Percentiles rank a stretch among this genome's conserved stretches.
Conservation (phyloP, 306 rosid genomes). For the Vigna mungo region DNA sequence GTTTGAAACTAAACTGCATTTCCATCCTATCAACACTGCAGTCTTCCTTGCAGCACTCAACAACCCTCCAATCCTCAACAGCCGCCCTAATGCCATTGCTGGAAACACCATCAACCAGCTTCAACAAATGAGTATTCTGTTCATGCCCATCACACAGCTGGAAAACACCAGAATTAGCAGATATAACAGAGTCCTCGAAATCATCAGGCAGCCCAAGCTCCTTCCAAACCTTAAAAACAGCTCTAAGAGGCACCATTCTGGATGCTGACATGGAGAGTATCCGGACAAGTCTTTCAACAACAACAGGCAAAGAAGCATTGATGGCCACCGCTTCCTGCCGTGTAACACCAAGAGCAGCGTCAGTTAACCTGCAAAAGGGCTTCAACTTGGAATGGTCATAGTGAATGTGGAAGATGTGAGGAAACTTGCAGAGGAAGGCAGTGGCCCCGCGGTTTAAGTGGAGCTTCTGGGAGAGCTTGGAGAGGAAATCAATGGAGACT, state of each 20-base stretch:
- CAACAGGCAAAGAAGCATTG: constrained; percentile 62
- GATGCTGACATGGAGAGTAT: constrained; percentile 78
- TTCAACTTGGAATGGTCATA: constrained; percentile 69
- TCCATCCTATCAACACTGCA: constrained; percentile 62
- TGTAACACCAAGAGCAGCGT: constrained; percentile 59
- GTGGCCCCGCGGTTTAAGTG: constrained; percentile 83
- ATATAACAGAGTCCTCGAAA: constrained; percentile 81
- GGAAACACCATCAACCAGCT: constrained; percentile 58
- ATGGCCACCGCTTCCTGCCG: constrained; percentile 67
- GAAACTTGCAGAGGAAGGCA: constrained; percentile 79
- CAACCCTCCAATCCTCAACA: constrained; percentile 88
- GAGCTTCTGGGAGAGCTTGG: constrained; percentile 81
- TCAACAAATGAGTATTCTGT: constrained; percentile 77
- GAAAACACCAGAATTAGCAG: constrained; percentile 63
- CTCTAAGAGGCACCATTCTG: constrained; percentile 80
- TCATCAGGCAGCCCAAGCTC: constrained; percentile 96
- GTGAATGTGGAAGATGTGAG: constrained; percentile 79
- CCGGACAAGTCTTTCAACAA: constrained; percentile 71
- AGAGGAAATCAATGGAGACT: constrained; percentile 80
- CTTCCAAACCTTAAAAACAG: constrained; percentile 84
- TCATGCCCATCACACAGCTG: constrained; percentile 75
- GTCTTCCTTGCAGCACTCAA: constrained; percentile 77
- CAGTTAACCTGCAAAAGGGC: constrained; percentile 72
- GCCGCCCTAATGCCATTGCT: constrained; percentile 54
- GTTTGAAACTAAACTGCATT: constrained; percentile 69